These are phyloP conservation scores for Hypoxylon crocopeplum DNA, from an alignment of 495 filamentous ascomycete species.

Conservation along the genomic window DNA sequence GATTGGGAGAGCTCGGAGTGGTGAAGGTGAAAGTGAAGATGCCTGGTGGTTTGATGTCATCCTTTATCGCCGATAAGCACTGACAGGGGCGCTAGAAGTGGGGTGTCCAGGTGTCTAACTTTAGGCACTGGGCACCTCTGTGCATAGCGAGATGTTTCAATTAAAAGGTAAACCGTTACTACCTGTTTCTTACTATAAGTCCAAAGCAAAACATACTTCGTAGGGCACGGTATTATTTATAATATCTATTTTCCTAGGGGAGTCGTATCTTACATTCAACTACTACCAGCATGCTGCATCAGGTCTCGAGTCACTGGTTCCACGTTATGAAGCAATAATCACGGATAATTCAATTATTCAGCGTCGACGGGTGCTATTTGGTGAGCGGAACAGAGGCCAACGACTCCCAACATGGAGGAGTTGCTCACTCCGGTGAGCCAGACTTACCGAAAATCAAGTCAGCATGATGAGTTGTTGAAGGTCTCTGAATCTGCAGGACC, in stretches of 20 bases:
- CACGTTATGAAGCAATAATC: constrained; percentile 2
- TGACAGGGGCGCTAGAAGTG: constrained; percentile 18
- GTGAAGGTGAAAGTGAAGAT: not conserved
- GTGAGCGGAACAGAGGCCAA: not conserved
- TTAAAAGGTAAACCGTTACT: too few species aligned
- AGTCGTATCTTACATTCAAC: too few species aligned
- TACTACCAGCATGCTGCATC: too few species aligned
- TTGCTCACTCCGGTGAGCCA: constrained; percentile 58
- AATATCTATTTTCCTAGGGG: too few species aligned
- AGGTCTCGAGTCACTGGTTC: not conserved
- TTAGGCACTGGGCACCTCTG: too few species aligned
- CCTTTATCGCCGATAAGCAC: constrained; percentile 23
- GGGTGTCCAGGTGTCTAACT: constrained; percentile 1
- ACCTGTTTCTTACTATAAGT: too few species aligned
- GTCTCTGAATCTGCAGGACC: constrained; percentile 13
- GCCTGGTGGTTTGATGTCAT: constrained; percentile 28
- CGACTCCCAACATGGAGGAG: constrained; percentile 52
- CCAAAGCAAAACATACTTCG: too few species aligned
- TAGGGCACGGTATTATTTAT: too few species aligned
- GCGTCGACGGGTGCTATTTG: too few species aligned
- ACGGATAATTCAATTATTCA: constrained; percentile 9
- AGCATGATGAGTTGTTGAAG: constrained; percentile 28
- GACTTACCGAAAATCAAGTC: constrained; percentile 41
- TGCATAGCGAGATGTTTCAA: too few species aligned
- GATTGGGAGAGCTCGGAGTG: not conserved